Evolutionary conservation across 331 rosid genomes (phyloP), one percentile per base, ranked within the genome.

Genomic region (Quercus tomentella): DNA sequence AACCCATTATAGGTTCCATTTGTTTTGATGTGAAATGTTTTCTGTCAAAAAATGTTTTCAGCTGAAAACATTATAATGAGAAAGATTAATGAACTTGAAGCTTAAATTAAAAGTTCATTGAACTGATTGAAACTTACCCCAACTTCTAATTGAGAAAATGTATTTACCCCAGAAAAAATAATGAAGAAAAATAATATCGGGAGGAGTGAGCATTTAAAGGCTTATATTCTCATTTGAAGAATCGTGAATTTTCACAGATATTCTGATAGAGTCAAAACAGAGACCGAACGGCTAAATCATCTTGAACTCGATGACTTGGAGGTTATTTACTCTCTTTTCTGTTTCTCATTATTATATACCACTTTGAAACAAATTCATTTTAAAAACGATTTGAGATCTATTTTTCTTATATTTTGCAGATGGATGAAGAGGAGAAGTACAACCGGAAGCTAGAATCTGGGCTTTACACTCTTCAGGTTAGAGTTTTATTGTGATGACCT

Each of bases 391-490:
- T 11, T 79, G 49, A 79, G 33, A 58, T 43, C 84, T 56, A 11
- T 68, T 67, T 65, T 67, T 74, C 72, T 41, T 80, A 28, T 82
- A 61, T 70, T 63, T 72, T 80, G 63, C 81, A 94, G 98, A 87
- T 94, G 91, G 97, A 94, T 75, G 97, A 92, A 57, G 98, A 94
- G 71, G 97, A 94, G 76, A 94, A 85, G 87, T 94, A 94, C 91
- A 94, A 92, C 52, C 91, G 92, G 37, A 92, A 87, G 80, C 88
- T 94, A 73, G 98, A 94, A 81, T 89, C 98, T 84, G 98, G 98
- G 75, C 97, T 94, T 79, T 94, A 92, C 79, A 94, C 97, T 49
- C 95, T 94, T 82, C 98, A 94, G 97, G 98, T 88, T 75, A 79
- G 83, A 60, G 45, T 87, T 71, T 83, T 71, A 41, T 56, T 18